phyloP scores from a whole-genome alignment of 2,329 filamentous ascomycete genomes.

The Verticillium dahliae region DNA sequence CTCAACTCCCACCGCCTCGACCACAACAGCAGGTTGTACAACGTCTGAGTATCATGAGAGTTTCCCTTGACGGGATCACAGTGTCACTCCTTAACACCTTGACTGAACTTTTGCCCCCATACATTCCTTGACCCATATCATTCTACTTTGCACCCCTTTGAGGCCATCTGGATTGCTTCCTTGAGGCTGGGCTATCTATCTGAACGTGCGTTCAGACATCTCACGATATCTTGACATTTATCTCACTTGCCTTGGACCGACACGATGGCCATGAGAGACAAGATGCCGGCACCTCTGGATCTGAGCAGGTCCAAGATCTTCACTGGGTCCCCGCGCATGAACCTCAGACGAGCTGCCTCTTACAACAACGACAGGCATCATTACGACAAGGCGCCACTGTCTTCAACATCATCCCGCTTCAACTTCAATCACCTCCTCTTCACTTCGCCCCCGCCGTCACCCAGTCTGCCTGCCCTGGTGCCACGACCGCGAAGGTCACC shows the following conservation, averaged over 20 bases:
- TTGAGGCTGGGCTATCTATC: neutral
- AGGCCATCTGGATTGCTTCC: neutral
- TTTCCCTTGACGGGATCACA: neutral
- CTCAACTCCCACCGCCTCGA: neutral
- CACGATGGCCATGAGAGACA: constrained; percentile 10
- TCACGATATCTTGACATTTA: neutral
- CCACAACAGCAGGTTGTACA: neutral
- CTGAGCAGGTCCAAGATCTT: constrained; percentile 41
- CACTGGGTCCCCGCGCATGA: constrained; percentile 48
- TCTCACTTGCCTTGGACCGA: neutral
- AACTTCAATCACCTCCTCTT: constrained; percentile 62
- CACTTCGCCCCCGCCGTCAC: constrained; percentile 62
- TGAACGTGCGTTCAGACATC: neutral
- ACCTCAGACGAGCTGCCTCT: constrained; percentile 51
- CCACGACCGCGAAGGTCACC: constrained; percentile 59
- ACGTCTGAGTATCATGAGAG: neutral
- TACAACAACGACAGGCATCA: constrained; percentile 34
- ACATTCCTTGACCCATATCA: neutral
- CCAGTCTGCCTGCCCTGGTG: constrained; percentile 61
- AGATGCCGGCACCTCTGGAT: constrained; percentile 41
- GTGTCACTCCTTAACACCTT: neutral
- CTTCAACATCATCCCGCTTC: constrained; percentile 56
- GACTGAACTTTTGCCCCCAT: neutral
- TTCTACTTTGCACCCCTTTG: neutral
- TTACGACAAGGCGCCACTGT: constrained; percentile 46